Conservation (phyloP, 805 yeast species). For the Wickerhamomyces canadensis region DNA sequence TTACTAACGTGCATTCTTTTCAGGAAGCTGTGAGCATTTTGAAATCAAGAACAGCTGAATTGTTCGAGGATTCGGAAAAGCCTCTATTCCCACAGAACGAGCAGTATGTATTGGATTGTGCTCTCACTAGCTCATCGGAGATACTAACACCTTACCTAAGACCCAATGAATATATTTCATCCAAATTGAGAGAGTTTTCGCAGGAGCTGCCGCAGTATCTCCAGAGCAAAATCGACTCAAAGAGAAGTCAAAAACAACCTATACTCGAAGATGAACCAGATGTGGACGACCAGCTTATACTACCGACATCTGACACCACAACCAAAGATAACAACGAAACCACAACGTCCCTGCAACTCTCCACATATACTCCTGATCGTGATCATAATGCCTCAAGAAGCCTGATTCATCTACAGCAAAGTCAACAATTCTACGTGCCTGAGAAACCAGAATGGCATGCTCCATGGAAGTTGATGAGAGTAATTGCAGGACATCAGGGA, state of each 20-base stretch:
- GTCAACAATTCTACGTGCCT: conserved; percentile 11
- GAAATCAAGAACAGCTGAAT: conserved; percentile 8
- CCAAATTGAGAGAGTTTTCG: conserved; percentile 26
- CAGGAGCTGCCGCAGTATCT: conserved; percentile 25
- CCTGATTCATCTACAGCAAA: conserved; percentile 9
- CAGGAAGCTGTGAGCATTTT: conserved; percentile 12
- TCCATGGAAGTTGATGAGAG: conserved; percentile 67
- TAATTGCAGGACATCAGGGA: conserved; percentile 86
- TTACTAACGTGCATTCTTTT: background rate
- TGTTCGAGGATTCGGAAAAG: conserved; percentile 7
- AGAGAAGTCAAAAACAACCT: conserved; percentile 1
- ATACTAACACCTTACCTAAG: conserved; percentile 6
- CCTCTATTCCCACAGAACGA: conserved; percentile 1
- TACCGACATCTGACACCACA: conserved; percentile 3
- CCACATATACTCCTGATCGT: background rate
- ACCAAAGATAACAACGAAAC: background rate
- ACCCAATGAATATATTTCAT: conserved; percentile 23
- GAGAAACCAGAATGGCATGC: conserved; percentile 40
- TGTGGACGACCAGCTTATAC: conserved; percentile 4
- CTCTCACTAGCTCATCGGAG: too few relatives aligned
- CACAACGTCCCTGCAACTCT: background rate
- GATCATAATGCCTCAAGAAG: conserved; percentile 11
- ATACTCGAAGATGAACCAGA: conserved; percentile 1
- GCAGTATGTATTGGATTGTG: conserved; percentile 1
- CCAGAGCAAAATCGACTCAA: conserved; percentile 20